Conservation (phyloP, 2,329 filamentous ascomycete species). For the Pseudonectria foliicola region DNA sequence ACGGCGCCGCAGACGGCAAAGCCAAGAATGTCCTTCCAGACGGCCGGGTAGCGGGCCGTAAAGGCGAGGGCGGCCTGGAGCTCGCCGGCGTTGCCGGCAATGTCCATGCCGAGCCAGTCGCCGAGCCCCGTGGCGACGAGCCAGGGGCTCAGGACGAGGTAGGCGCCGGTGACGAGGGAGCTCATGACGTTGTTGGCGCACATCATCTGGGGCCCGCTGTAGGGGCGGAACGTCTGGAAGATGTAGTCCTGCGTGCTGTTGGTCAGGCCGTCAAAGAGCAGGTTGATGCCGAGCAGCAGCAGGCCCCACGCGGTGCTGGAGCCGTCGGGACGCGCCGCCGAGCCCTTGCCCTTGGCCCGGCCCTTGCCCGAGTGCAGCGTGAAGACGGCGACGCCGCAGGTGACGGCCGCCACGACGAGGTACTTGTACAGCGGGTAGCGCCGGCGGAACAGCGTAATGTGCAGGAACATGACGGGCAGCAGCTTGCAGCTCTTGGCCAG, state of each 20-base stretch:
- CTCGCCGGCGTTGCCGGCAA: slow-evolving; percentile 64
- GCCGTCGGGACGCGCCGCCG: slow-evolving; percentile 32
- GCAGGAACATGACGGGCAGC: slow-evolving; percentile 95
- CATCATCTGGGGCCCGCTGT: slow-evolving; percentile 98
- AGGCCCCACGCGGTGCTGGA: slow-evolving; percentile 71
- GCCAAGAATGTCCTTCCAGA: slow-evolving; percentile 80
- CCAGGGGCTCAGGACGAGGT: slow-evolving; percentile 73
- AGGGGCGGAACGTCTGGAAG: slow-evolving; percentile 71
- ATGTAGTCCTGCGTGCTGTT: slow-evolving; percentile 97
- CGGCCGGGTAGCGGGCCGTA: slow-evolving; percentile 68
- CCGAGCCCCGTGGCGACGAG: slow-evolving; percentile 61
- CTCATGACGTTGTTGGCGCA: slow-evolving; percentile 90
- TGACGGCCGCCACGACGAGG: slow-evolving; percentile 83
- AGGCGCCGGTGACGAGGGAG: slow-evolving; percentile 67
- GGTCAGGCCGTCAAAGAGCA: slow-evolving; percentile 91
- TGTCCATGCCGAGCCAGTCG: slow-evolving; percentile 59
- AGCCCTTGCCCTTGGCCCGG: slow-evolving; percentile 39
- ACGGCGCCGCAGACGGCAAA: slow-evolving; percentile 88
- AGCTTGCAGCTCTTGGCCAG: slow-evolving; percentile 98
- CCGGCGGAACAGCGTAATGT: slow-evolving; percentile 84
- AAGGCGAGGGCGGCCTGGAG: slow-evolving; percentile 73
- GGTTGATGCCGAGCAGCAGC: slow-evolving; percentile 76
- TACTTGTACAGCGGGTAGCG: slow-evolving; percentile 96
- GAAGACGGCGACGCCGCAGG: slow-evolving; percentile 87
- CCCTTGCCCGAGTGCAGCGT: slow-evolving; percentile 69